Percentiles rank a stretch among this genome's conserved stretches.
phyloP scores from a whole-genome alignment of 768 basidiomycete species.

The Russula sp. region DNA sequence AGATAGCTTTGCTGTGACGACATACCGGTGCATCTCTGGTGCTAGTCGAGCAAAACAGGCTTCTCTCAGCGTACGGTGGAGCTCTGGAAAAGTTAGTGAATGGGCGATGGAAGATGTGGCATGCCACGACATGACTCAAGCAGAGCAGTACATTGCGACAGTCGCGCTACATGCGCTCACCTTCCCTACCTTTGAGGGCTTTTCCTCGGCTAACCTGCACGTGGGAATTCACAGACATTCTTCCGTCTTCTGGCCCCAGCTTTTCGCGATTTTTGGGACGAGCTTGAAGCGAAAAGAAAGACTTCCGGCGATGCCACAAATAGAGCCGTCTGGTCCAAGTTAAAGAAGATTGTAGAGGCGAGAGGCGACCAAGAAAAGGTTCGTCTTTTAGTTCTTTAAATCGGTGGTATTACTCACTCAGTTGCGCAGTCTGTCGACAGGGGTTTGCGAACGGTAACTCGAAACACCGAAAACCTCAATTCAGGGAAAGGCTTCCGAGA shows the following conservation, averaged over 20 bases:
- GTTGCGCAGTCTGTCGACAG: constrained; percentile 20
- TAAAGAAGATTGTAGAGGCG: constrained; percentile 60
- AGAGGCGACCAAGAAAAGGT: constrained; percentile 54
- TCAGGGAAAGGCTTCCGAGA: constrained; percentile 15
- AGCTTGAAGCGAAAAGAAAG: constrained; percentile 68
- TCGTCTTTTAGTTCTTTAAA: constrained; percentile 20
- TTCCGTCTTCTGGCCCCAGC: constrained; percentile 77
- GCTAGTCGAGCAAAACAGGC: constrained; percentile 73
- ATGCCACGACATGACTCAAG: constrained; percentile 73
- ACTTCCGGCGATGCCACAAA: constrained; percentile 60
- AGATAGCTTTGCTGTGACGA: constrained; percentile 73
- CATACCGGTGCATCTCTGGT: constrained; percentile 64
- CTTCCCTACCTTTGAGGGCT: constrained; percentile 61
- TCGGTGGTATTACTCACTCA: not conserved
- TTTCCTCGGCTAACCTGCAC: constrained; percentile 49
- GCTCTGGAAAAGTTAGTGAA: constrained; percentile 52
- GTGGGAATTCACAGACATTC: constrained; percentile 55
- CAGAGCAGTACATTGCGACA: constrained; percentile 87
- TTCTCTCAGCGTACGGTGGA: constrained; percentile 71
- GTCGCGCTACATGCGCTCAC: constrained; percentile 79
- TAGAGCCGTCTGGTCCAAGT: constrained; percentile 64
- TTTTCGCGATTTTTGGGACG: constrained; percentile 91
- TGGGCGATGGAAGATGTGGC: constrained; percentile 87
- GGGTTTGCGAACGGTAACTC: not conserved
- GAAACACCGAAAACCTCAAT: not conserved